These are phyloP conservation scores for Blepharisma japonicum DNA, from an alignment of 73 alveolate genomes.

Conservation along the genomic window DNA sequence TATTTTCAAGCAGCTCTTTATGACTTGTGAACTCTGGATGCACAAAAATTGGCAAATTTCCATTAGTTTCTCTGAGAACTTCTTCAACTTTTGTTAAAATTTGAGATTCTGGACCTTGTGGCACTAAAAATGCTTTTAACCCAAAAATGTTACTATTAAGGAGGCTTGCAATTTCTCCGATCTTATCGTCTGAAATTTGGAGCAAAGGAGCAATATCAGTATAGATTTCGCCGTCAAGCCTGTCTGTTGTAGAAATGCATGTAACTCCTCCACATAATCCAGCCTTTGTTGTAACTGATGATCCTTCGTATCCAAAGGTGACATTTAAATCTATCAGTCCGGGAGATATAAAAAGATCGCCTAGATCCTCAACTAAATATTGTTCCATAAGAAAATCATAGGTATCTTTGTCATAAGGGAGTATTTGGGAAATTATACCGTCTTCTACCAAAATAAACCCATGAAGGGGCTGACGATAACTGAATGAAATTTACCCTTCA, in stretches of 20 bases:
- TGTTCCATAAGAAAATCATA: background rate
- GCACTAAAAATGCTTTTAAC: slow-evolving; percentile 9
- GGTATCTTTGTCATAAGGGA: background rate
- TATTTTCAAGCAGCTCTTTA: background rate
- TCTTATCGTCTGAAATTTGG: background rate
- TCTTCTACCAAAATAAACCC: slow-evolving; percentile 1
- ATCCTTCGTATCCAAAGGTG: slow-evolving; percentile 15
- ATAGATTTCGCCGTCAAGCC: background rate
- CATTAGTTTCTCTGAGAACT: background rate
- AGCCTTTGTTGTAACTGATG: background rate
- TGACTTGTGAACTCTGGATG: slow-evolving; percentile 22
- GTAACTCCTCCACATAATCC: slow-evolving; percentile 20
- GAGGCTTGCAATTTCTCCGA: background rate
- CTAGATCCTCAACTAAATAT: slow-evolving; percentile 8
- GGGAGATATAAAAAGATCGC: background rate
- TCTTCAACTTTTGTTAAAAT: background rate
- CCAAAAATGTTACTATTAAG: background rate
- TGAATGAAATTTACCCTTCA: slow-evolving; percentile 1
- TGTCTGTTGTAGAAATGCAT: background rate
- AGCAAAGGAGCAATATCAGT: background rate
- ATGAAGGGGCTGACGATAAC: background rate
- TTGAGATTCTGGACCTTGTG: slow-evolving; percentile 26
- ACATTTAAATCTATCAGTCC: slow-evolving; percentile 19
- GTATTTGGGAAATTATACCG: background rate
- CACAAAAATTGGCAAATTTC: background rate